Base-by-base conservation (phyloP, 1,139 yeast species). In the Lodderomyces theae region DNA sequence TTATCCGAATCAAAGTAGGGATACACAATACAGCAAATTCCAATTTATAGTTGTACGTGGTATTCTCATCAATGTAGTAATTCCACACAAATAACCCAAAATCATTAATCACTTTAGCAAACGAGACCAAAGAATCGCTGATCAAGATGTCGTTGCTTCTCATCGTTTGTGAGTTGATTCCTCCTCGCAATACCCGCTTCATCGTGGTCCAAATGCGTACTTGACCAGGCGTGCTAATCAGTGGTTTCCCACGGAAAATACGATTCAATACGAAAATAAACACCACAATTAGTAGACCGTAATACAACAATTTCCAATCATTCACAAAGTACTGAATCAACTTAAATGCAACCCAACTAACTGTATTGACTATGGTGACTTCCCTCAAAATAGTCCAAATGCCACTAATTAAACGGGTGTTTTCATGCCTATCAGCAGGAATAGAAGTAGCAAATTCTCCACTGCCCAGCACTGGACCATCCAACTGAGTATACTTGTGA, bases 91-190 rank as follows among this genome's bases (percentile, higher is more conserved):
- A 61, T 58, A 82, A 54, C 10, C 78, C 74, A 19, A 82, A 64
- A 61, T 90, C 97, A 41, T 85, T 82, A 40, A 86, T 52, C 0
- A 88, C 86, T 57, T 82, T 83, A 10, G 86, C 69, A 55, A 84
- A 88, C 0, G 96, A 86, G 1, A 92, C 84, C 39, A 89, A 64
- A 4, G 88, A 80, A 66, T 89, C 97, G 6, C 95, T 80, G 8
- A 88, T 61, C 43, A 90, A 63, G 37, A 88, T 85, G 56, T 89
- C 96, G 44, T 86, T 85, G 22, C 86, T 80, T 53, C 96, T 69
- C 63, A 79, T 66, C 2, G 74, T 69, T 19, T 62, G 51, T 4
- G 70, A 61, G 50, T 83, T 80, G 45, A 85, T 77, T 9, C 69
- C 64, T 5, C 94, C 88, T 37, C 64, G 35, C 17, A 75, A 37